A percentile compares a stretch with the other conserved stretches of the same genome.
Evolutionary conservation across 495 filamentous ascomycete species (phyloP).

Genomic region (Penicillium robsamsonii): DNA sequence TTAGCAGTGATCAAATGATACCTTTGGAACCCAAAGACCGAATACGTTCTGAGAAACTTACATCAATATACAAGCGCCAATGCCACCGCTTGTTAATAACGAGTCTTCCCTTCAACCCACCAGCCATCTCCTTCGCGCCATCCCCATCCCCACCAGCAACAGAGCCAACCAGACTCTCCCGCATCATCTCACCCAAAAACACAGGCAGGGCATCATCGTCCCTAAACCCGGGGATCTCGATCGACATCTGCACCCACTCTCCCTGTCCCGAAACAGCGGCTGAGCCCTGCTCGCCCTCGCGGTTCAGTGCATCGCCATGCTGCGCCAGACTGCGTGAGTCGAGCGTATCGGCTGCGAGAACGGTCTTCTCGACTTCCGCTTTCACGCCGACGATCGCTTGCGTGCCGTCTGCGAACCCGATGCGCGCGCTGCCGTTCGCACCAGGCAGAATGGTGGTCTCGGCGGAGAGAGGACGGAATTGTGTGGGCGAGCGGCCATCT

Average conservation of each 20-base stretch:
- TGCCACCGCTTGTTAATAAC: slow-evolving; percentile 87
- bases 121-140: slow-evolving; percentile 43
- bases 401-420: slow-evolving; percentile 92
- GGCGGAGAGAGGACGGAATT: slow-evolving; percentile 87
- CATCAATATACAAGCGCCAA: slow-evolving; percentile 95
- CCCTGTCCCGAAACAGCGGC: slow-evolving; percentile 42
- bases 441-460: slow-evolving; percentile 86
- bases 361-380: slow-evolving; percentile 79
- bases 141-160: slow-evolving; percentile 21
- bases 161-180: slow-evolving; percentile 76
- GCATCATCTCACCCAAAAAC: slow-evolving; percentile 81
- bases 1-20: background rate
- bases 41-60: slow-evolving; percentile 43
- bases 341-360: slow-evolving; percentile 33
- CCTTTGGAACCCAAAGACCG: background rate
- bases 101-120: slow-evolving; percentile 65
- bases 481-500: slow-evolving; percentile 75
- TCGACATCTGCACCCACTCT: slow-evolving; percentile 76
- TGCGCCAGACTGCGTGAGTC: slow-evolving; percentile 29
- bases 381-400: slow-evolving; percentile 96
- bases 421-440: slow-evolving; percentile 86
- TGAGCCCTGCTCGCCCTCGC: slow-evolving; percentile 30
- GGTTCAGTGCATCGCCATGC: slow-evolving; percentile 24
- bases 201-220: slow-evolving; percentile 90
- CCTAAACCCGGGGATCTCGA: slow-evolving; percentile 81